Evolutionary conservation across 2,329 filamentous ascomycete genomes (phyloP).

Genomic region (Beauveria caledonica): DNA sequence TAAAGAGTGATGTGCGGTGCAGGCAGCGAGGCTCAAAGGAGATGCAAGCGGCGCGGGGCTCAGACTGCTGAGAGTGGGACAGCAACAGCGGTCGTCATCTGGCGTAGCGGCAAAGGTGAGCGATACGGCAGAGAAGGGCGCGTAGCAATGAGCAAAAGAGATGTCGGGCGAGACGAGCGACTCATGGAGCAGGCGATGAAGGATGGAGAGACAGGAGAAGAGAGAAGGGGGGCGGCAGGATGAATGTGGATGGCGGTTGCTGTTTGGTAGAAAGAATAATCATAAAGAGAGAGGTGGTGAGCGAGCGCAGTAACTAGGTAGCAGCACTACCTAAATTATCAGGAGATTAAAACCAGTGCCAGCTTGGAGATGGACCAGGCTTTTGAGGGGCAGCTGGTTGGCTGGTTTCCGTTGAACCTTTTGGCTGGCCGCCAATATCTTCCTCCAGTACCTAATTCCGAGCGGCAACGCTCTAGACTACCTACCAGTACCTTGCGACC

Average conservation of each 20-base stretch:
- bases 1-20: not conserved
- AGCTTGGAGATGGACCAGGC: too few species aligned
- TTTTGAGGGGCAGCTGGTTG: too few species aligned
- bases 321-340: not conserved
- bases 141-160: slow-evolving; percentile 15
- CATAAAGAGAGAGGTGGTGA: not conserved
- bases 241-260: slow-evolving; percentile 1
- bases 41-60: slow-evolving; percentile 19
- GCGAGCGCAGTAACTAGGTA: not conserved
- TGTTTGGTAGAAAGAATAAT: not conserved
- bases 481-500: too few species aligned
- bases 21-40: not conserved
- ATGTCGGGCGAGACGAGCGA: not conserved
- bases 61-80: slow-evolving; percentile 18
- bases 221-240: not conserved
- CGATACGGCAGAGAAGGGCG: slow-evolving; percentile 10
- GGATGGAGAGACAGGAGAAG: not conserved
- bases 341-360: not conserved
- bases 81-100: slow-evolving; percentile 17
- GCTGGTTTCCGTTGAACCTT: not conserved
- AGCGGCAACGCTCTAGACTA: too few species aligned
- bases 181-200: slow-evolving; percentile 5
- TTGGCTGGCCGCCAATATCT: not conserved
- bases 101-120: slow-evolving; percentile 13
- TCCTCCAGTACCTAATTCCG: too few species aligned